Conservation (phyloP, 495 filamentous ascomycete genomes). For the Aspergillus bridgeri region DNA sequence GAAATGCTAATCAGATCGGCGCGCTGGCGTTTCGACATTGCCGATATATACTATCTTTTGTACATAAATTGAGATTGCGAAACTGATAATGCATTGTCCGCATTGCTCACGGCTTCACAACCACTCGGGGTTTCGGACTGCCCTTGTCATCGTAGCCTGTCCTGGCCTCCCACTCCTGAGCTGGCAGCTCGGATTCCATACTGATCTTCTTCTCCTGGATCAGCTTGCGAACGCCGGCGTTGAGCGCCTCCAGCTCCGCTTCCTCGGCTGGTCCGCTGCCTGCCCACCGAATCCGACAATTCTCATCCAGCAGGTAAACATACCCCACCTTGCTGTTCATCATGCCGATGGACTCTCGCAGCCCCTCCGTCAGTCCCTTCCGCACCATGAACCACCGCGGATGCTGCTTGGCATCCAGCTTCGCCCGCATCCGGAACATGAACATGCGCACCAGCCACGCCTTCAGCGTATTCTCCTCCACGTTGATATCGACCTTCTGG, state of each 20-base stretch:
- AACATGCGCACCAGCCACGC: conserved; percentile 70
- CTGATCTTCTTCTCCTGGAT: conserved; percentile 52
- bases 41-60: conserved; percentile 13
- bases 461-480: conserved; percentile 78
- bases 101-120: conserved; percentile 11
- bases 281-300: conserved; percentile 92
- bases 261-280: conserved; percentile 73
- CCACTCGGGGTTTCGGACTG: conserved; percentile 20
- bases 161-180: conserved; percentile 13
- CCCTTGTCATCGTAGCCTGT: conserved; percentile 1
- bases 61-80: conserved; percentile 21
- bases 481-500: conserved; percentile 80
- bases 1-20: conserved; percentile 2
- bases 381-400: conserved; percentile 78
- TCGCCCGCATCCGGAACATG: conserved; percentile 54
- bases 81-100: conserved; percentile 1
- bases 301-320: conserved; percentile 83
- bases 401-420: conserved; percentile 58
- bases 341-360: conserved; percentile 75
- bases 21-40: neutral
- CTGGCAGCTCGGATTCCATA: conserved; percentile 24
- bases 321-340: conserved; percentile 90
- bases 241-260: conserved; percentile 68
- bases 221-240: conserved; percentile 64
- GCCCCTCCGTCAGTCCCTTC: conserved; percentile 67